Base-by-base conservation (phyloP, 2,329 filamentous ascomycete species). In the Monosporascus sp. region DNA sequence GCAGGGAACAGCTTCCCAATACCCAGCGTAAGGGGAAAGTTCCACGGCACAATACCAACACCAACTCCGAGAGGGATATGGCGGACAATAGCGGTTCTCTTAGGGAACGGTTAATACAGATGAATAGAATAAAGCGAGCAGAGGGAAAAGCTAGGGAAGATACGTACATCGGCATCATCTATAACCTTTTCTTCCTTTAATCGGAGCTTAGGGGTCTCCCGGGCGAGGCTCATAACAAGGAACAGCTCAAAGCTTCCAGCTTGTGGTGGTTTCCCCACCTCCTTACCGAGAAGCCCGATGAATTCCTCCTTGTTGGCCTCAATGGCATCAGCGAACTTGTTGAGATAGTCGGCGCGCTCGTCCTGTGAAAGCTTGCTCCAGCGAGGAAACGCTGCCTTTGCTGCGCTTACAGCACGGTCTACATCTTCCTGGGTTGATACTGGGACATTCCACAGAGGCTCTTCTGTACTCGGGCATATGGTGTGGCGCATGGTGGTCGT, bases 41-140 rank as follows among this genome's bases (percentile, higher is more conserved):
- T 83, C 80, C 80, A 83, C 2, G 79, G 79, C 34, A 77, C 74
- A 55, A 82, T 82, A 48, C 73, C 80, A 18, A 70, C 76, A 2
- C 71, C 71, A 9, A 76, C 68, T 17, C 76, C 76, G 9, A 78
- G 65, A 0, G 76, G 75, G 15, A 65, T 60, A 60, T 72, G 72
- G 7, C 47, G 47, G 2, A 27, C 8, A 11, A 27, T 27, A 27
- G 27, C 27, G 11, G 27, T 27, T 11, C 27, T 27, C 27, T 9
- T 9, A 27, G 3, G 27, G 27, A 27, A 27, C 2, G 8, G 11
- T 27, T 27, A 27, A 3, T 3, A 9, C 27, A 27, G 27, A 3
- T 9, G 27, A 39, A 39, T 18, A 1, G 3, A 2, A n/a, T 39
- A 39, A 4, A n/a, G 7, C n/a, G 8, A 3, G 18, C 15, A 18